Evolutionary conservation across 495 filamentous ascomycete species (phyloP), one percentile per base, ranked within the genome.

Genomic region (Neurospora sp.): DNA sequence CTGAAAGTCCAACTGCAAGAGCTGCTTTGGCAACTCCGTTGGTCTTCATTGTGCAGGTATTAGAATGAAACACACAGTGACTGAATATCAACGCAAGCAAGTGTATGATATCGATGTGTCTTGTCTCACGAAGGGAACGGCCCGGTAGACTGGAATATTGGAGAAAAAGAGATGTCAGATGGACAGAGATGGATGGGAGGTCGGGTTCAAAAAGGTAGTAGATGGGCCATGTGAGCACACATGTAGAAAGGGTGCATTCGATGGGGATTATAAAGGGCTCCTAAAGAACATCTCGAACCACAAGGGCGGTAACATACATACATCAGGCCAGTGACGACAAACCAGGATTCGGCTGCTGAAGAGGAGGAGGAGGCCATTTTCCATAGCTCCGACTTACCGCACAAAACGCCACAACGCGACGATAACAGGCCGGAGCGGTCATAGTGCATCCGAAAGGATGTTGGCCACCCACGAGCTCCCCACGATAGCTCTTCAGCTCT

Each of bases 1-100:
- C 77, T 40, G 72, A 78, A n/a, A 80, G 72, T 39, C 73, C 75
- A 0, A 60, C 72, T 14, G 72, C 72, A 49, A 77, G 40, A 27
- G 71, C 74, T 5, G 60, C 60, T 27, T 41, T 76, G 5, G 70
- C 71, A 49, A 73, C 66, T n/a, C 38, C 14, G 35, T 74, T 73
- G n/a, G 72, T 69, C 70, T 74, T 78, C 78, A 79, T 80, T 27
- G 35, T 20, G 37, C 16, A 11, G 23, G 27, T 73, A 39, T 27
- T 0, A 35, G 12, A 66, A 8, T 16, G 27, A 37, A 66, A 5
- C 54, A 35, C 54, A 12, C 49, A 31, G 49, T 31, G 23, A 49
- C 46, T 31, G 23, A 14, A 7, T 60, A 60, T 60, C 12, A 27
- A 60, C 20, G n/a, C 2, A 20, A 12, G 23, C 2, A 20, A 12